phyloP scores from a whole-genome alignment of 805 yeast genomes.

The Cyberlindnera galapagoensis region DNA sequence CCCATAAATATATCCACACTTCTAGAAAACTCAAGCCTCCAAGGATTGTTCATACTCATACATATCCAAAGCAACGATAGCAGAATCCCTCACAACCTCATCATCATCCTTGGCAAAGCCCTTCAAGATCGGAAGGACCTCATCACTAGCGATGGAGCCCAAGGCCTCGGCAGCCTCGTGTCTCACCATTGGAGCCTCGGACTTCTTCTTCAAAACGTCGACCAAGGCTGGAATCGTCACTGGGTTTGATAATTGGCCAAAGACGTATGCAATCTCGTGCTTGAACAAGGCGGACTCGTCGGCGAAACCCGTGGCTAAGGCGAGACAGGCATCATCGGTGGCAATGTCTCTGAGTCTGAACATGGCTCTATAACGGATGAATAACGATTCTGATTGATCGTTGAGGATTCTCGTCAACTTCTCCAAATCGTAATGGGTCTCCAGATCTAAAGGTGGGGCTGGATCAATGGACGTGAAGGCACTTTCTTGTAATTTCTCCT shows the following conservation, averaged over 20 bases:
- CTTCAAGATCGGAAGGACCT: conserved; percentile 82
- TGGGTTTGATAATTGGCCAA: conserved; percentile 95
- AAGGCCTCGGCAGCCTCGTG: conserved; percentile 99
- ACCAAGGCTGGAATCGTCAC: conserved; percentile 83
- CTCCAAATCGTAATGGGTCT: conserved; percentile 50
- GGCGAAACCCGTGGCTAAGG: conserved; percentile 82
- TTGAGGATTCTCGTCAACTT: conserved; percentile 65
- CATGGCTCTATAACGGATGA: conserved; percentile 97
- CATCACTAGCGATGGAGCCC: conserved; percentile 95
- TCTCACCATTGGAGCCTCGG: conserved; percentile 97
- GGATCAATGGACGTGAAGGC: conserved; percentile 90
- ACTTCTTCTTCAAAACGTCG: conserved; percentile 66
- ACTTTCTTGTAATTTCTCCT: conserved; percentile 68
- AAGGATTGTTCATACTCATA: conserved; percentile 87
- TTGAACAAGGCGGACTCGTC: conserved; percentile 92
- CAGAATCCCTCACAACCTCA: conserved; percentile 91
- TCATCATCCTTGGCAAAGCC: conserved; percentile 75
- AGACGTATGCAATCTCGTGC: conserved; percentile 97
- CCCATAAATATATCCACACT: too few species aligned
- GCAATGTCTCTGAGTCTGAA: conserved; percentile 94
- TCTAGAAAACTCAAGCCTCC: conserved; percentile 73
- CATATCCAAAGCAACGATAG: conserved; percentile 97
- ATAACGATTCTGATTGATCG: conserved; percentile 71
- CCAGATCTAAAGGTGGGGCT: conserved; percentile 91
- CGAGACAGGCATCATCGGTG: conserved; percentile 85